Evolutionary conservation across 1,284 basidiomycete species (phyloP), one percentile per base, ranked within the genome.

Genomic region (Rhodotorula glutinis): DNA sequence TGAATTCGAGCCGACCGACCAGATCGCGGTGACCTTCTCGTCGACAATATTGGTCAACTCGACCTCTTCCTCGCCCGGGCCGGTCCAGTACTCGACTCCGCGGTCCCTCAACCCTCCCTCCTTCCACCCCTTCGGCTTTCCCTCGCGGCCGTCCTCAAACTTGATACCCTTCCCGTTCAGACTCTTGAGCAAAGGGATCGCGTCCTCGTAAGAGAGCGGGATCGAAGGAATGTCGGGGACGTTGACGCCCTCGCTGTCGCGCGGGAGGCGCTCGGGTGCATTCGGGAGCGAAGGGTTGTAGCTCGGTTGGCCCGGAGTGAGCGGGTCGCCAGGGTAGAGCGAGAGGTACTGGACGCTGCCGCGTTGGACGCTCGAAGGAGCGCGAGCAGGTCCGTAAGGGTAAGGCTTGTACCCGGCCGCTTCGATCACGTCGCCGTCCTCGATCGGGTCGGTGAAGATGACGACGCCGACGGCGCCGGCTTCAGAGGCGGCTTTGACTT

Each of bases 371-470:
- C 67, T 76, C 7, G 73, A 86, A 0, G 89, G 90, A 78, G 93
- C 90, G 49, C 91, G 85, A 51, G 92, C 92, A 40, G 92, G 92
- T 0, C 94, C 93, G 23, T 85, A 82, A 1, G 94, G 95, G 78
- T 96, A 85, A 0, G 80, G 76, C 44, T 70, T 65, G 71, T 74
- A 71, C 8, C 79, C 79, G 11, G 71, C 70, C 38, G 67, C 65
- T 21, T 56, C 51, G 3, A 66, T 72, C 21, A 74, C 87, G 51
- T 83, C 84, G 27, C 92, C 92, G 75, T 97, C 92, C 76, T 96
- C 92, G 62, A 86, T 87, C 19, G 90, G 89, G 79, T 97, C 94
- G 21, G 86, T 87, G 80, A 92, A 98, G 74, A 97, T 93, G 63
- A 85, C 74, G 49, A 60, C 87, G 62, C 80, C 85, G 13, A 80